A percentile compares a stretch with the other conserved stretches of the same genome.
Evolutionary conservation across 768 basidiomycete genomes (phyloP).

Genomic region (Austroboletus eburneus): DNA sequence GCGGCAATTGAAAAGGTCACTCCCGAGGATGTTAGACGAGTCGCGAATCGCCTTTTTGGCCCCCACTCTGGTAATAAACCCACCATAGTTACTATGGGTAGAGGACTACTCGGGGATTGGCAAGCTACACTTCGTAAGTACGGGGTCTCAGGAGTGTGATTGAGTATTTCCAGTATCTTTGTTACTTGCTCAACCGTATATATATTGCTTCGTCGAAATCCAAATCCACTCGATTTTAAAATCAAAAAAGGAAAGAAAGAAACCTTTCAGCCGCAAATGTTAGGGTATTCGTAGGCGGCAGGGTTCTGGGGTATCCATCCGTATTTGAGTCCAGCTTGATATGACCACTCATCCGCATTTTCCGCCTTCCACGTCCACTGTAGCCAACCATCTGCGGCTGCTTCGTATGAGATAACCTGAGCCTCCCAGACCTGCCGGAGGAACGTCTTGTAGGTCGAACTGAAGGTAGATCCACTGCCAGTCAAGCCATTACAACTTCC

Average conservation of each 20-base stretch:
- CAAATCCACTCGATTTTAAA: conserved; percentile 2
- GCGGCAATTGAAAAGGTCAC: conserved; percentile 77
- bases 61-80: conserved; percentile 58
- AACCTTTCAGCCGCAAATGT: conserved; percentile 51
- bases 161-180: conserved; percentile 4
- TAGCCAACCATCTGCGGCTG: conserved; percentile 62
- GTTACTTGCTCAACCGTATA: background rate
- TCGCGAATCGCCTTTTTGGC: conserved; percentile 74
- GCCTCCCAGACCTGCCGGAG: conserved; percentile 82
- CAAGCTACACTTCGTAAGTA: conserved; percentile 62
- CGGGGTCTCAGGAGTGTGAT: conserved; percentile 48
- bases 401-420: conserved; percentile 71
- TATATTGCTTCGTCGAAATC: too few relatives aligned
- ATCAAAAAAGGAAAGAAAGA: background rate
- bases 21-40: conserved; percentile 63
- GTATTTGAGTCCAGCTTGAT: conserved; percentile 70
- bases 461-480: conserved; percentile 72
- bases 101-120: conserved; percentile 71
- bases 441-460: conserved; percentile 74
- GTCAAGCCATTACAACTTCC: conserved; percentile 75
- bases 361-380: conserved; percentile 88
- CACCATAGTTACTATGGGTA: conserved; percentile 82
- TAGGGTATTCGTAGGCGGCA: conserved; percentile 48
- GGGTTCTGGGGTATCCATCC: conserved; percentile 82
- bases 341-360: conserved; percentile 84